A percentile compares a stretch with the other conserved stretches of the same genome.
phyloP scores from a whole-genome alignment of 1,284 basidiomycete species.

The Malassezia cuniculi region DNA sequence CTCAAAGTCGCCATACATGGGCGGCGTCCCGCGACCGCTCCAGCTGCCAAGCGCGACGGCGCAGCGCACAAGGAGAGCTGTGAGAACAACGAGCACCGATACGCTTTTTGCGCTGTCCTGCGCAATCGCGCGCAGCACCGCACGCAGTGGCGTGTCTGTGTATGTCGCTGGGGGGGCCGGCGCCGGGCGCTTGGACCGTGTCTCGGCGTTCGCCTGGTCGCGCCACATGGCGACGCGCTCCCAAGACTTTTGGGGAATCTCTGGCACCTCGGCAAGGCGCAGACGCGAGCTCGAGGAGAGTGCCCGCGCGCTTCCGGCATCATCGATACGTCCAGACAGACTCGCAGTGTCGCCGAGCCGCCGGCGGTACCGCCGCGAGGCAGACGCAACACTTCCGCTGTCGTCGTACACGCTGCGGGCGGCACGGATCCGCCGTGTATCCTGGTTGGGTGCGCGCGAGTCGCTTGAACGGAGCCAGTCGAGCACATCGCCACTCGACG shows the following conservation, averaged over 20 bases:
- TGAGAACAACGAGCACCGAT: slow-evolving; percentile 16
- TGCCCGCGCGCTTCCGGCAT: slow-evolving; percentile 4
- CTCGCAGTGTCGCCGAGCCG: too few species aligned
- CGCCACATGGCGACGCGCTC: slow-evolving; percentile 14
- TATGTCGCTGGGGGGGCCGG: not conserved
- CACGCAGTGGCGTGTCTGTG: slow-evolving; percentile 24
- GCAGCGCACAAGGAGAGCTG: slow-evolving; percentile 21
- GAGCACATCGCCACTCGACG: too few species aligned
- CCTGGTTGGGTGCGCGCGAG: too few species aligned
- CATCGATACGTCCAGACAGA: too few species aligned
- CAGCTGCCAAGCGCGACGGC: slow-evolving; percentile 25
- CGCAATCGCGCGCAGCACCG: slow-evolving; percentile 25
- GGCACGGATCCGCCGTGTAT: too few species aligned
- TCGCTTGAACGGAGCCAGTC: too few species aligned
- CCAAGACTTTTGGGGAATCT: not conserved
- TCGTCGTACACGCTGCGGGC: too few species aligned
- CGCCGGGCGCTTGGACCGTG: too few species aligned
- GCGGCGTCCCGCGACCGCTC: slow-evolving; percentile 58
- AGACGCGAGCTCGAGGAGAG: slow-evolving; percentile 8
- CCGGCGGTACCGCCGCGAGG: too few species aligned
- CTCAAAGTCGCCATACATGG: slow-evolving; percentile 82
- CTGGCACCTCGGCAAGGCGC: not conserved
- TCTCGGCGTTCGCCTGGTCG: too few species aligned
- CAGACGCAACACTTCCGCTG: too few species aligned
- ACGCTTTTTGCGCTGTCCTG: slow-evolving; percentile 18